These are phyloP conservation scores for Agrocybe pediades DNA, from an alignment of 768 basidiomycete species.

Conservation along the genomic window DNA sequence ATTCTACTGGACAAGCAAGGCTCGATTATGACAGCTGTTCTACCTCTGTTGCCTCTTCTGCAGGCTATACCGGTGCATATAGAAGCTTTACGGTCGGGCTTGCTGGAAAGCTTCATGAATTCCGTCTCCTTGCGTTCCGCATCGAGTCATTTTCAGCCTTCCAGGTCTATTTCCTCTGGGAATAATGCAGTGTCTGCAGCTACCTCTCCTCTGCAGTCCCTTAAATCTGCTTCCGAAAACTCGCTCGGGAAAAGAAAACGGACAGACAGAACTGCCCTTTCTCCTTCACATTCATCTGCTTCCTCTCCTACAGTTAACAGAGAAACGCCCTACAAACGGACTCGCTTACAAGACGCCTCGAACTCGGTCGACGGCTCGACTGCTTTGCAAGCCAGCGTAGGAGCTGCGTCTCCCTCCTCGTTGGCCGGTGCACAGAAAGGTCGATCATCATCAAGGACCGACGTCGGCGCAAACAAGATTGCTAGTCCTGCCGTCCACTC, in stretches of 20 bases:
- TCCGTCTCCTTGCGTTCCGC: not conserved
- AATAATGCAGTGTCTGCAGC: not conserved
- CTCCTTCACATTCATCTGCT: not conserved
- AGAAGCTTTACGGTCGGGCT: constrained; percentile 37
- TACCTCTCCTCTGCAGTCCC: no score
- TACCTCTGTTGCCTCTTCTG: constrained; percentile 62
- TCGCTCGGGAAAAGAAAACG: constrained; percentile 9
- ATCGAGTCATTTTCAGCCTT: not conserved
- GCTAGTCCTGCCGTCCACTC: no score
- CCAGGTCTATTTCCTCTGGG: not conserved
- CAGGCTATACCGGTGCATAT: constrained; percentile 63
- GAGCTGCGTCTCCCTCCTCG: not conserved
- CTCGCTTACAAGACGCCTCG: not conserved
- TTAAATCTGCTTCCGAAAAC: not conserved
- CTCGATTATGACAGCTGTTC: constrained; percentile 51
- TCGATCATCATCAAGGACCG: not conserved
- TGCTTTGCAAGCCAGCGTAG: not conserved
- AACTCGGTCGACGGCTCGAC: not conserved
- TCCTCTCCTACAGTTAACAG: not conserved
- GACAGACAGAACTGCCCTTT: not conserved
- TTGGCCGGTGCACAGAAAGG: not conserved
- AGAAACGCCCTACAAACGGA: not conserved
- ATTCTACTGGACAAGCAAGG: constrained; percentile 65
- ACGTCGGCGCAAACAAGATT: no score
- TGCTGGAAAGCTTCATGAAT: constrained; percentile 29